Base-by-base conservation (phyloP, 768 basidiomycete genomes). In the Chalciporus sphaerocephalus region DNA sequence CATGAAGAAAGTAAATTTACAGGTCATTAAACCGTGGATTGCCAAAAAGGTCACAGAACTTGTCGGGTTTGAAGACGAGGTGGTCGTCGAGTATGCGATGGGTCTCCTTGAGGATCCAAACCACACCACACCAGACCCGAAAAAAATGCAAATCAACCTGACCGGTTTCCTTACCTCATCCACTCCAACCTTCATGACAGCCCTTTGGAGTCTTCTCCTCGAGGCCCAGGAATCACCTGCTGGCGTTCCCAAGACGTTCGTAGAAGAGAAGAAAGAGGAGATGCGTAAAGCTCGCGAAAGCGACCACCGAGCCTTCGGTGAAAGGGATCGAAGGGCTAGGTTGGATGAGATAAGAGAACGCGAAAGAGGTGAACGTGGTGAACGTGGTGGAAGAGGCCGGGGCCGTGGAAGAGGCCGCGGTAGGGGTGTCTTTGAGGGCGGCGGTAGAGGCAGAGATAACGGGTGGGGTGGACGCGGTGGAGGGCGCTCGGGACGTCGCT, bases 1-100 rank as follows among this genome's bases (percentile, higher is more conserved):
- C 64, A 87, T 94, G 80, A 81, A 90, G 27, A 94, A 97, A 75
- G 92, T 98, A 50, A 96, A 97, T 65, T 57, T 97, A 50, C 73
- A 78, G 15, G 92, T 98, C 55, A 88, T 99, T 60, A 76, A 89
- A 48, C 91, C 92, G 3, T 99, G 96, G 96, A 84, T 97, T 49
- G 87, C 90, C 12, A 92, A 92, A 74, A 88, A 90, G 67, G 85
- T 96, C 46, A 79, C 87, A 3, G 89, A 93, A 47, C 76, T 96
- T 17, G 81, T 93, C 34, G 92, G 94, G 2, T 82, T 98, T 28
- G 96, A 99, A 58, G 96, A 99, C 66, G 96, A 99, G 62, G 85
- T 99, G 34, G 85, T 98, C 33, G 83, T 97, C 22, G 95, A 97
- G 61, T 98, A 96, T 60, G 92, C 92, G 15, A 91, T 92, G 82